Evolutionary conservation across 2,329 filamentous ascomycete genomes (phyloP).

Genomic region (Pseudogymnoascus sp.): DNA sequence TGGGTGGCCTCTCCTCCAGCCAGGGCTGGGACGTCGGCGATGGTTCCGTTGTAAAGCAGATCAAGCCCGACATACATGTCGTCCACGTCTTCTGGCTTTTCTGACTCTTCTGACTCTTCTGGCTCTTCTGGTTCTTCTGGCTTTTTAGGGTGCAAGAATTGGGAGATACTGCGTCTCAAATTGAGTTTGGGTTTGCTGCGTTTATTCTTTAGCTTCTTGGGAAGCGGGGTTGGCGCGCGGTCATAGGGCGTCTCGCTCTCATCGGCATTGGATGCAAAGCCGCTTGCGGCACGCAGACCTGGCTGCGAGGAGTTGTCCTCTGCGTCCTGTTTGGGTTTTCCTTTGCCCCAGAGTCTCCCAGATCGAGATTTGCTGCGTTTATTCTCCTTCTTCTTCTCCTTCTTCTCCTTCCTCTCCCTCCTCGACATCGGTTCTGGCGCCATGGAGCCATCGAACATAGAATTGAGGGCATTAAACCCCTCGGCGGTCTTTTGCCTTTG

Average conservation of each 20-base stretch:
- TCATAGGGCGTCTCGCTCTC: not conserved
- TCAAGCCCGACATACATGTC: too few species aligned
- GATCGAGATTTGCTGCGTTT: not conserved
- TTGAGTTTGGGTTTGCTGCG: not conserved
- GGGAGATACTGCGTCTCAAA: not conserved
- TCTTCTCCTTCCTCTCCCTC: too few species aligned
- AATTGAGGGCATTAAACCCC: too few species aligned
- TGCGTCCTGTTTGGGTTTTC: not conserved
- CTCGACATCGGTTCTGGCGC: too few species aligned
- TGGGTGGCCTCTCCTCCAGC: too few species aligned
- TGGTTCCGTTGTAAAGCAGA: too few species aligned
- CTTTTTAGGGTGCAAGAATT: too few species aligned
- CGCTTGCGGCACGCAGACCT: not conserved
- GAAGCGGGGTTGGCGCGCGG: not conserved
- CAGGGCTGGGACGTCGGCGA: too few species aligned
- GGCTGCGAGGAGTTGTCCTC: not conserved
- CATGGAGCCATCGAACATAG: not conserved
- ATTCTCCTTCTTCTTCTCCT: not conserved
- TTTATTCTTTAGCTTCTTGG: not conserved
- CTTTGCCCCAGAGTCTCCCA: not conserved
- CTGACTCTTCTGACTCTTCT: too few species aligned
- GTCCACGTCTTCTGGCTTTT: too few species aligned
- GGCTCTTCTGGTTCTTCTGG: too few species aligned
- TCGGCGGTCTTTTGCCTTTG: not conserved
- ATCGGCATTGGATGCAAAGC: not conserved